Evolutionary conservation across 495 filamentous ascomycete genomes (phyloP).

Genomic region (Xylaria sp.): DNA sequence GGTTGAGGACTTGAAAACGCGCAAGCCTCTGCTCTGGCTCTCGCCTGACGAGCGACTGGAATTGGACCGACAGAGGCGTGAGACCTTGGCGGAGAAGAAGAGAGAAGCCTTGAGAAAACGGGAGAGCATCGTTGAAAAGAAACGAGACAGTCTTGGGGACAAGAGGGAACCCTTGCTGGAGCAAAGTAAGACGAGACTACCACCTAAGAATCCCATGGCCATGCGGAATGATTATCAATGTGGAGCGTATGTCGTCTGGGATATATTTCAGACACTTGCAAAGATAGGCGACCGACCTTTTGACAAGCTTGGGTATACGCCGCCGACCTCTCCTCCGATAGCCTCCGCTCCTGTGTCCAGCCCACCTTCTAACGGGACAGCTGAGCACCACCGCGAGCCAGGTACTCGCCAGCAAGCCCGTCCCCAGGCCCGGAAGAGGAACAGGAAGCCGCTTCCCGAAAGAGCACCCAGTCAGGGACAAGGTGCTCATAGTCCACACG

Average conservation of each 20-base stretch:
- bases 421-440: slow-evolving; percentile 35
- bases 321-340: slow-evolving; percentile 13
- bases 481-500: background rate
- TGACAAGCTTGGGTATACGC: slow-evolving; percentile 38
- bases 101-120: slow-evolving; percentile 37
- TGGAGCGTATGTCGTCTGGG: slow-evolving; percentile 42
- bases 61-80: slow-evolving; percentile 43
- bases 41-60: slow-evolving; percentile 48
- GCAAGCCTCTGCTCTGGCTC: slow-evolving; percentile 64
- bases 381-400: background rate
- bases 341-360: background rate
- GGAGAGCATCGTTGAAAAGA: slow-evolving; percentile 39
- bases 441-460: slow-evolving; percentile 13
- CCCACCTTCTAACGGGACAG: background rate
- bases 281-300: slow-evolving; percentile 42
- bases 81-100: slow-evolving; percentile 41
- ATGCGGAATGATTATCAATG: slow-evolving; percentile 45
- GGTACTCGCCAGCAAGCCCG: background rate
- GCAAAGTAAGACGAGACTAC: slow-evolving; percentile 33
- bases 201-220: slow-evolving; percentile 40
- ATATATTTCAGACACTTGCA: slow-evolving; percentile 41
- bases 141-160: slow-evolving; percentile 25
- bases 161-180: slow-evolving; percentile 33
- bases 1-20: slow-evolving; percentile 64
- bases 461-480: slow-evolving; percentile 27